Evolutionary conservation across 2,329 filamentous ascomycete species (phyloP).

Genomic region (Claviceps humidiphila): DNA sequence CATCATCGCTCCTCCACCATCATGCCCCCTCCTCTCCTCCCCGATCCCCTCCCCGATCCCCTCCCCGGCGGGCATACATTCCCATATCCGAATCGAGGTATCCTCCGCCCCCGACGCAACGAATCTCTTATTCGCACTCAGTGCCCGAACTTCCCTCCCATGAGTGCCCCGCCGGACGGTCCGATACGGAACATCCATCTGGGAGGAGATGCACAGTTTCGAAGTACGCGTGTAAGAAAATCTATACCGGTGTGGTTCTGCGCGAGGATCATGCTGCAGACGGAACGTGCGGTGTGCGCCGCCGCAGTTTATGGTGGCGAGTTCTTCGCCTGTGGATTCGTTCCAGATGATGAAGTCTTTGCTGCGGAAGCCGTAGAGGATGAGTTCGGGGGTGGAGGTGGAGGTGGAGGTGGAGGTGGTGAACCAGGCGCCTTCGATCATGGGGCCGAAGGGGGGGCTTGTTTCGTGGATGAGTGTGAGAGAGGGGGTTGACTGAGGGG

Average conservation of each 20-base stretch:
- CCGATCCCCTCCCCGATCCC: conserved; percentile 12
- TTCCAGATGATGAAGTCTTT: conserved; percentile 75
- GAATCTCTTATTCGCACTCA: conserved; percentile 27
- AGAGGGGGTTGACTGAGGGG: conserved; percentile 6
- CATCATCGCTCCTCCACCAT: conserved; percentile 11
- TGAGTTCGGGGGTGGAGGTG: conserved; percentile 33
- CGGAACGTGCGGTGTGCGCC: conserved; percentile 71
- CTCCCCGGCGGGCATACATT: conserved; percentile 13
- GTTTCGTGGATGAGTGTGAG: conserved; percentile 52
- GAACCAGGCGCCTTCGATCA: conserved; percentile 63
- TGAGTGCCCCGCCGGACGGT: conserved; percentile 60
- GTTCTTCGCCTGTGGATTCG: conserved; percentile 53
- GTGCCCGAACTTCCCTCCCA: conserved; percentile 65
- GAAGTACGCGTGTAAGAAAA: conserved; percentile 68
- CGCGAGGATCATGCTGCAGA: conserved; percentile 12
- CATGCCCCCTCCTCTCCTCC: background rate
- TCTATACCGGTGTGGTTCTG: conserved; percentile 22
- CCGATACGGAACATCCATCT: conserved; percentile 23
- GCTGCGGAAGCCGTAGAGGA: conserved; percentile 70
- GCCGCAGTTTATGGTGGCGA: conserved; percentile 66
- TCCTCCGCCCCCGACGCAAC: conserved; percentile 62
- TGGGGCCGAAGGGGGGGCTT: conserved; percentile 56
- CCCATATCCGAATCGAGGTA: conserved; percentile 60
- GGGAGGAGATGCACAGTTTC: conserved; percentile 33
- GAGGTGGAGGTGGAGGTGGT: conserved; percentile 9